phyloP scores from a whole-genome alignment of 768 basidiomycete genomes.

The Mycena polygramma region DNA sequence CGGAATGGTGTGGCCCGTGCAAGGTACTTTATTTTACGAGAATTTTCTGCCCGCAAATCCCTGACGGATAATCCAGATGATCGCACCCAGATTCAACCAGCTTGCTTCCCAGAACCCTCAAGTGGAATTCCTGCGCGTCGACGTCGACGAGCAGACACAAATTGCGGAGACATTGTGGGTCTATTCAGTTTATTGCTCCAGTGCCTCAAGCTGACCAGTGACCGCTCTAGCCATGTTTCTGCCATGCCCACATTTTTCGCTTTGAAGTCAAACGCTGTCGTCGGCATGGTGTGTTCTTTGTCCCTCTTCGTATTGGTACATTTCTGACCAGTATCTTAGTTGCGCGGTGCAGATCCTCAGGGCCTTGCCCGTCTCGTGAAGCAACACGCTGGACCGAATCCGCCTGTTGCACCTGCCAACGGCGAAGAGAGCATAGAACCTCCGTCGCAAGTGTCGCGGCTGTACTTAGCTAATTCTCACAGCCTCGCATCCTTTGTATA shows the following conservation, averaged over 20 bases:
- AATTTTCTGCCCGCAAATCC: not conserved
- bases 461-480: not conserved
- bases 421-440: conserved; percentile 18
- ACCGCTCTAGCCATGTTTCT: conserved; percentile 23
- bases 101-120: conserved; percentile 39
- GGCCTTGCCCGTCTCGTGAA: conserved; percentile 34
- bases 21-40: conserved; percentile 26
- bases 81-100: conserved; percentile 37
- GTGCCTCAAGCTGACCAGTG: conserved; percentile 8
- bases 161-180: conserved; percentile 33
- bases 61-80: conserved; percentile 20
- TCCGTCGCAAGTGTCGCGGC: not conserved
- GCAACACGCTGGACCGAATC: conserved; percentile 34
- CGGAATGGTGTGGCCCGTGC: conserved; percentile 41
- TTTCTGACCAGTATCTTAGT: conserved; percentile 21
- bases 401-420: conserved; percentile 15
- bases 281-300: conserved; percentile 31
- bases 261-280: conserved; percentile 33
- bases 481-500: not conserved
- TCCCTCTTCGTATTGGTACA: not conserved
- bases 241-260: conserved; percentile 42
- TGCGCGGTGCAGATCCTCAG: conserved; percentile 39
- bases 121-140: conserved; percentile 40
- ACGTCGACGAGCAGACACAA: conserved; percentile 36
- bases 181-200: too few species aligned